Evolutionary conservation across 208 protist genomes (phyloP), one percentile per base, ranked within the genome.

Genomic region (Tetramitus jugosus): DNA sequence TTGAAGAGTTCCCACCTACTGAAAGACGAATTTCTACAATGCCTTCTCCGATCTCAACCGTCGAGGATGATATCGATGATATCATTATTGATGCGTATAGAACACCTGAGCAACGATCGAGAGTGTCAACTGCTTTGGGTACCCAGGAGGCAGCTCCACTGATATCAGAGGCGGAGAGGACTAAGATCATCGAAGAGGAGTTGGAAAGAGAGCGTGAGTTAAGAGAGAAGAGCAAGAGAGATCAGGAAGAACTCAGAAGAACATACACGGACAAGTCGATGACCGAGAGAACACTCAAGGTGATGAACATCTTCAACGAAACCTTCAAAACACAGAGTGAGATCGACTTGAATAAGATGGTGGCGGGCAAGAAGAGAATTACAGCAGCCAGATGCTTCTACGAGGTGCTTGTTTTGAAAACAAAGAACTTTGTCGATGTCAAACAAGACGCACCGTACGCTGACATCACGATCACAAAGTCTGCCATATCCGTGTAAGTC

Each of bases 361-460:
- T 53, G 8, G 1, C 14, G 26, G 67, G 43, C 3, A 74, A 8
- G 37, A 74, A 74, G 42, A 74, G 42, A 53, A 8, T 20, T 46
- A 37, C 26, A 39, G 67, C 67, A 33, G 67, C 42, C 3, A 74
- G 26, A 53, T 74, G 42, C 42, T 76, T 76, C 40, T 76, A 60
- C 14, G 42, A 56, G 43, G 31, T 29, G 14, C n/a, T 76, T 6
- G 69, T 76, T 43, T 14, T 76, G 1, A 76, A 76, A 33, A 60
- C n/a, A 17, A 56, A 60, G 23, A 35, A n/a, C 17, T 8, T 76
- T 8, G 60, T 76, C 43, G 35, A 76, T 61, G 69, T 60, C 2
- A 7, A 40, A 26, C 69, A 76, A 76, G 8, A 20, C 26, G 69
- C 3, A 20, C 69, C 69, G 8, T 76, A 43, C 14, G 46, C 20